Conservation (phyloP, 768 basidiomycete species). For the Antrodiella citrinella region DNA sequence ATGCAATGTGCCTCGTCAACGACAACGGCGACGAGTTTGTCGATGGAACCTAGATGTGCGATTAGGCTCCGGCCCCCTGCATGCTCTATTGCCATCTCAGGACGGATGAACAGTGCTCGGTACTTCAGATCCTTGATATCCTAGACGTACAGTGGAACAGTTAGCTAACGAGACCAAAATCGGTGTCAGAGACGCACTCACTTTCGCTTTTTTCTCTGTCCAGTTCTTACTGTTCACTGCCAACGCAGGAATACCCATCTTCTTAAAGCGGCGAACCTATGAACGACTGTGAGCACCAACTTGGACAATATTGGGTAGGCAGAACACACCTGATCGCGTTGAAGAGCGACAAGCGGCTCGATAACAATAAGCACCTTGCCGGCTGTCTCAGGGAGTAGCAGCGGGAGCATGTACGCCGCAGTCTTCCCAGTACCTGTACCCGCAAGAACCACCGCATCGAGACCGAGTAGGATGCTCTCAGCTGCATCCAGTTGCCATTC, state of each 20-base stretch:
- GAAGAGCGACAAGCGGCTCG: slow-evolving; percentile 16
- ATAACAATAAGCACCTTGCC: slow-evolving; percentile 11
- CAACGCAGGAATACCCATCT: slow-evolving; percentile 21
- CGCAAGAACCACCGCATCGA: slow-evolving; percentile 11
- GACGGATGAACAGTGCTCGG: slow-evolving; percentile 14
- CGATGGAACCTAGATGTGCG: slow-evolving; percentile 10
- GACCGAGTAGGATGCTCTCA: slow-evolving; percentile 16
- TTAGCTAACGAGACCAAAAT: background rate
- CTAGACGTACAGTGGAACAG: background rate
- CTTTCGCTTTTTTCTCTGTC: slow-evolving; percentile 19
- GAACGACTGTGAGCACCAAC: background rate
- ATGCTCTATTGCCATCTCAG: slow-evolving; percentile 20
- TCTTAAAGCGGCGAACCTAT: slow-evolving; percentile 20
- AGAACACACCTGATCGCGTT: slow-evolving; percentile 16
- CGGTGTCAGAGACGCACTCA: slow-evolving; percentile 10
- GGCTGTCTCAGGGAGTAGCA: slow-evolving; percentile 7
- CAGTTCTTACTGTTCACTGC: slow-evolving; percentile 32
- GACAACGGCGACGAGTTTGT: slow-evolving; percentile 18
- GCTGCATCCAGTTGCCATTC: slow-evolving; percentile 33
- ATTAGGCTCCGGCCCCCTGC: slow-evolving; percentile 8
- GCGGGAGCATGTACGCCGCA: slow-evolving; percentile 15
- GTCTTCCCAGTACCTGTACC: slow-evolving; percentile 17
- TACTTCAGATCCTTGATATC: slow-evolving; percentile 8
- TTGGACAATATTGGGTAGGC: background rate
- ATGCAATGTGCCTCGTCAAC: slow-evolving; percentile 36